Base-by-base conservation (phyloP, 2,329 filamentous ascomycete genomes). In the Ophiostoma novo-ulmi region DNA sequence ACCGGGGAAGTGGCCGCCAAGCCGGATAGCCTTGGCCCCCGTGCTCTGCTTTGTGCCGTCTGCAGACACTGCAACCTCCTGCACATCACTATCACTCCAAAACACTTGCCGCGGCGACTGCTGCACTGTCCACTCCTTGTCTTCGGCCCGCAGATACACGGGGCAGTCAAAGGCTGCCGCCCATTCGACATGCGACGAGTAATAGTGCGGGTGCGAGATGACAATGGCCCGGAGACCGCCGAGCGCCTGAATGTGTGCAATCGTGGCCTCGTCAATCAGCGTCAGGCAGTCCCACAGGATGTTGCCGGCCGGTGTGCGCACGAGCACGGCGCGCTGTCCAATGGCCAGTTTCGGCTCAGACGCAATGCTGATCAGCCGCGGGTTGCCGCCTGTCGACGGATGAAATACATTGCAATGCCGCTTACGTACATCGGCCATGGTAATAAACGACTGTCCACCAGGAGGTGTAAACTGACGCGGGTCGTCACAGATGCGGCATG, bases 201-300 rank as follows among this genome's bases (percentile, higher is more conserved):
- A 95, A 80, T 91, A 96, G 77, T 96, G 92, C 69, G 92, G 92
- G 79, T 96, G 91, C 13, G 85, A 89, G 73, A 94, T 92, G 74
- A 88, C 88, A 65, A 95, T 93, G 0, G 89, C 91, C 44, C 81
- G 81, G 14, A 96, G 76, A 0, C 90, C 91, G 63, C 91, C 91
- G 7, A 88, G 81, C 0, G 58, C 58, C 6, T 85, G 82, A 75
- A 94, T 87, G 70, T 79, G 77, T 0, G 80, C 76, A 0, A 91
- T 79, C 0, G 91, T 94, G 3, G 83, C 83, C 1, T 84, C 79
- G 77, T 94, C 90, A 3, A 95, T 80, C 73, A 88, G 87, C 0
- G 91, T 85, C 71, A 95, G 82, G 73, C 90, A 88, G 78, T 95
- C 92, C 92, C 92, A 96, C 1, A 95, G 85, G 1, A 95, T 79